Conservation (phyloP, 805 yeast genomes). For the Ogataea nakhonphanomensis region DNA sequence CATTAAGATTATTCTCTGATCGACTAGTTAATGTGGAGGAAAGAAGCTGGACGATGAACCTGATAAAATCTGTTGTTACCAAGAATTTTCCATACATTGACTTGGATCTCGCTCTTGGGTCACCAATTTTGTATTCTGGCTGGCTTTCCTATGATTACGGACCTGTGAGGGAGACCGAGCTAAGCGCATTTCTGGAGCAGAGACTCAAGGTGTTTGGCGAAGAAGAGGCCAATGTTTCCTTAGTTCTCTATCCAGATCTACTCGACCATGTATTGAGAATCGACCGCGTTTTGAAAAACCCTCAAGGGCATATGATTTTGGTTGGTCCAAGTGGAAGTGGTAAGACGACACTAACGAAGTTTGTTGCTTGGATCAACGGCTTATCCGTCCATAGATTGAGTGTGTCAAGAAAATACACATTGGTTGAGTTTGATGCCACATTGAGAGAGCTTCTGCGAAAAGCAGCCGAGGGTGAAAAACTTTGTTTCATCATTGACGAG, state of each 20-base stretch:
- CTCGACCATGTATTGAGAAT: constrained; percentile 73
- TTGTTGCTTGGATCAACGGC: constrained; percentile 93
- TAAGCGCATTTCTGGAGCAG: constrained; percentile 55
- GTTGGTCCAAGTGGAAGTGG: constrained; percentile 85
- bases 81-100: constrained; percentile 47
- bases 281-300: constrained; percentile 77
- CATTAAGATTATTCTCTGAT: constrained; percentile 71
- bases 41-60: constrained; percentile 44
- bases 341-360: constrained; percentile 67
- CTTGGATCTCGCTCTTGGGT: constrained; percentile 31
- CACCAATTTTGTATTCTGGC: constrained; percentile 64
- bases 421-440: constrained; percentile 64
- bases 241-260: constrained; percentile 66
- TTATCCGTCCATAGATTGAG: constrained; percentile 54
- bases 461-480: constrained; percentile 51
- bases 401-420: constrained; percentile 50
- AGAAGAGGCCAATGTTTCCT: constrained; percentile 61
- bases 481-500: constrained; percentile 78
- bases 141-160: constrained; percentile 70
- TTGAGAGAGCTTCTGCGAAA: constrained; percentile 51
- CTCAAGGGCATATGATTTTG: constrained; percentile 86
- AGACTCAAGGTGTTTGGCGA: constrained; percentile 71
- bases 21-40: constrained; percentile 51
- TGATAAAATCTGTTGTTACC: constrained; percentile 34
- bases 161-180: constrained; percentile 46